Evolutionary conservation across 2,329 filamentous ascomycete species (phyloP).

Genomic region (Fonsecaea pedrosoi): DNA sequence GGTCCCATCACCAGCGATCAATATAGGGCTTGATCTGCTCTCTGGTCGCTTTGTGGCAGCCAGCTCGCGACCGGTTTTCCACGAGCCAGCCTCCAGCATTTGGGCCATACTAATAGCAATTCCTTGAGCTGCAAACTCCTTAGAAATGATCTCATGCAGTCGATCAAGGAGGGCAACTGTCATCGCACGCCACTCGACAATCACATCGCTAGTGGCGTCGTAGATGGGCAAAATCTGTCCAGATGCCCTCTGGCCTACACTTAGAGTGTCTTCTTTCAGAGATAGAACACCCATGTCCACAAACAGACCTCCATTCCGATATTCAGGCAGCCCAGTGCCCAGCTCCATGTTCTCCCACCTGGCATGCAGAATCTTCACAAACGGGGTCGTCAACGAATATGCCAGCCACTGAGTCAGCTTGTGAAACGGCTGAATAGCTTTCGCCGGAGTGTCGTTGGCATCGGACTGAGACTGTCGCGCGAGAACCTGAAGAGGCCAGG

Average conservation of each 20-base stretch:
- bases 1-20: constrained; percentile 26
- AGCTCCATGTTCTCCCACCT: constrained; percentile 10
- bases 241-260: constrained; percentile 8
- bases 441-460: not conserved
- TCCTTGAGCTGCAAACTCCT: constrained; percentile 48
- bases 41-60: constrained; percentile 45
- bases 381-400: constrained; percentile 17
- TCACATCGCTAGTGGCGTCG: constrained; percentile 17
- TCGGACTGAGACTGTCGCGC: constrained; percentile 5
- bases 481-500: constrained; percentile 23
- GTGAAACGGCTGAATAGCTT: constrained; percentile 23
- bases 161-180: constrained; percentile 32
- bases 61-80: constrained; percentile 45
- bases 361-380: constrained; percentile 11
- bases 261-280: constrained; percentile 15
- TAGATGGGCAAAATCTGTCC: constrained; percentile 17
- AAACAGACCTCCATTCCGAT: constrained; percentile 24
- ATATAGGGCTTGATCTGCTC: constrained; percentile 43
- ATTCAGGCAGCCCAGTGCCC: constrained; percentile 21
- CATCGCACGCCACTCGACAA: constrained; percentile 28
- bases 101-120: constrained; percentile 51
- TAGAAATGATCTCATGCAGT: constrained; percentile 43
- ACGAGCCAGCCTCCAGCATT: constrained; percentile 42
- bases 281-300: constrained; percentile 20
- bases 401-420: constrained; percentile 22